Conservation (phyloP, 1,139 yeast species). For the Hemisphaericaspora xylanilytica region DNA sequence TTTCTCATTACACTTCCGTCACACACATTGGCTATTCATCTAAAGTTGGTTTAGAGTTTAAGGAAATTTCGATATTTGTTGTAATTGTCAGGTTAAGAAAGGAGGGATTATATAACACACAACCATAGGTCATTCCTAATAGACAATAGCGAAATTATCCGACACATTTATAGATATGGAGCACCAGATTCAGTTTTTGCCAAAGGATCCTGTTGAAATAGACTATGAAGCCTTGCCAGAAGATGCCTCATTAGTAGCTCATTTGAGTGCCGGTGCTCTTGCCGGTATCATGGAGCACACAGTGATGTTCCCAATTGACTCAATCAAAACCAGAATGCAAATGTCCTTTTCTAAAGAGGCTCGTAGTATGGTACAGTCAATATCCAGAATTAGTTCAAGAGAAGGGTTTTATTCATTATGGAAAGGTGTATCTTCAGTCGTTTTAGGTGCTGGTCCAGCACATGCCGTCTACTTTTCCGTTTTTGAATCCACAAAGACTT, state of each 20-base stretch:
- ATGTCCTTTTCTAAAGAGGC: slow-evolving; percentile 47
- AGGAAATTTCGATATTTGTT: background rate
- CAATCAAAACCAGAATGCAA: slow-evolving; percentile 95
- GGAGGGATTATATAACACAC: background rate
- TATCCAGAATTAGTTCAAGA: slow-evolving; percentile 73
- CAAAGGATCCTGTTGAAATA: slow-evolving; percentile 43
- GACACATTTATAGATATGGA: slow-evolving; percentile 15
- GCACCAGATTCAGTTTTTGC: slow-evolving; percentile 17
- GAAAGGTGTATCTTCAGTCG: slow-evolving; percentile 93
- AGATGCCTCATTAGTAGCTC: slow-evolving; percentile 78
- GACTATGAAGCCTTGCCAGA: slow-evolving; percentile 94
- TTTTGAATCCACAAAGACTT: slow-evolving; percentile 79
- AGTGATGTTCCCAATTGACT: slow-evolving; percentile 95
- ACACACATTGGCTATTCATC: no score
- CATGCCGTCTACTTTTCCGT: slow-evolving; percentile 98
- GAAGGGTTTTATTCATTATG: slow-evolving; percentile 91
- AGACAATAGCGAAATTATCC: no score
- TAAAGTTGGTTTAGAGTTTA: no score
- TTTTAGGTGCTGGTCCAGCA: slow-evolving; percentile 99
- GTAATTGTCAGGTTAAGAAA: background rate
- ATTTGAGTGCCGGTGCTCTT: slow-evolving; percentile 88
- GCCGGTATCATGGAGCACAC: slow-evolving; percentile 99
- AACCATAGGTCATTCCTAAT: no score
- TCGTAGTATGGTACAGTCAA: slow-evolving; percentile 52
- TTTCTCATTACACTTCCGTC: no score